Conservation (phyloP, 2,329 filamentous ascomycete genomes). For the Venturiaceae sp. region DNA sequence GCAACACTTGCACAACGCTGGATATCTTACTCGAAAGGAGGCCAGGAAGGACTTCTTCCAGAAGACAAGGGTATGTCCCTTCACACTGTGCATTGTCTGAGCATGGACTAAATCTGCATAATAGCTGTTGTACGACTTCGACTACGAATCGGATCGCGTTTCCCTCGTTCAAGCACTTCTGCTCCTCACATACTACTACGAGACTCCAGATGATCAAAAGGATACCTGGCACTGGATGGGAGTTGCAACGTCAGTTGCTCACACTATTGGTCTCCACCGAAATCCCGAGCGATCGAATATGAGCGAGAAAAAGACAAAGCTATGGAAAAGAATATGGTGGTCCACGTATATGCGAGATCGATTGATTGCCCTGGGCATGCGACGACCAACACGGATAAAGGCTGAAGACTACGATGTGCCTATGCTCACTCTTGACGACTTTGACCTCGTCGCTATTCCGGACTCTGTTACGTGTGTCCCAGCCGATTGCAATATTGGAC, state of each 20-base stretch:
- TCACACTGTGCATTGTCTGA: background rate
- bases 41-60: conserved; percentile 85
- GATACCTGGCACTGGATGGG: conserved; percentile 99
- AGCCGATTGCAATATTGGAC: conserved; percentile 58
- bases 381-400: conserved; percentile 84
- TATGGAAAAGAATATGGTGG: conserved; percentile 98
- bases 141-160: conserved; percentile 86
- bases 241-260: conserved; percentile 82
- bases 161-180: conserved; percentile 80
- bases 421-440: conserved; percentile 76
- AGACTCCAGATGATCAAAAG: conserved; percentile 92
- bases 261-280: conserved; percentile 87
- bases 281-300: conserved; percentile 73
- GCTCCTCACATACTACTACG: conserved; percentile 96
- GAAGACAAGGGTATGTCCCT: conserved; percentile 62
- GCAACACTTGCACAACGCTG: conserved; percentile 63
- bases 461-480: conserved; percentile 60
- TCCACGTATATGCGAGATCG: conserved; percentile 93
- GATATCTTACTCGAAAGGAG: conserved; percentile 67
- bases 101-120: background rate
- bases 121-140: conserved; percentile 83
- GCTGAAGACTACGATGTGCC: conserved; percentile 89
- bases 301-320: conserved; percentile 60
- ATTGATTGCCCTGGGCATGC: conserved; percentile 86
- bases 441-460: conserved; percentile 63